Conservation (phyloP, 176 grass and related monocot genomes). For the Cocos nucifera region DNA sequence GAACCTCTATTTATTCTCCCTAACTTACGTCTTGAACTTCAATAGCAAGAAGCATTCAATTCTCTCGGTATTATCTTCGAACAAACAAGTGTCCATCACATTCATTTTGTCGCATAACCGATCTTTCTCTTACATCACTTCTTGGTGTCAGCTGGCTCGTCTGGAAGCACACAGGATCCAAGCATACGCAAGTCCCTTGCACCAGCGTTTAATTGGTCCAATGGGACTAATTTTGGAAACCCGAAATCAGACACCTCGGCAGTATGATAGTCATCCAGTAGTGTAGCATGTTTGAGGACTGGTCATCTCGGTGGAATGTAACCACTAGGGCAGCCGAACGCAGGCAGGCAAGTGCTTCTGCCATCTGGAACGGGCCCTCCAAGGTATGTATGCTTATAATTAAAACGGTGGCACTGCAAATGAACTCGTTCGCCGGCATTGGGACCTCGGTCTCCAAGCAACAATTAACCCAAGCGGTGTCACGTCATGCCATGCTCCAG, state of each 20-base stretch:
- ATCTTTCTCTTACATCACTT: neutral
- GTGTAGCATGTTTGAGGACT: neutral
- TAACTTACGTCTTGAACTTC: too few species aligned
- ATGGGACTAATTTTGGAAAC: neutral
- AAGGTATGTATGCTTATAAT: too few species aligned
- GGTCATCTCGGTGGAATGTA: neutral
- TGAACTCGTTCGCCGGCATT: neutral
- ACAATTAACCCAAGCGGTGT: neutral
- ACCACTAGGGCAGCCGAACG: neutral
- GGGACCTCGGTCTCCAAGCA: too few species aligned
- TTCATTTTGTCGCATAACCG: too few species aligned
- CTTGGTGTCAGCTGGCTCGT: neutral
- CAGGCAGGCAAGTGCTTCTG: neutral
- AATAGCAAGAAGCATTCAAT: too few species aligned
- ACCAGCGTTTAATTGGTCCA: neutral
- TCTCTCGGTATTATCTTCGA: too few species aligned
- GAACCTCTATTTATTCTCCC: too few species aligned
- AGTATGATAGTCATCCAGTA: neutral
- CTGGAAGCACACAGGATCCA: neutral
- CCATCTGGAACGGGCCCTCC: neutral
- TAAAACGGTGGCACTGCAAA: neutral
- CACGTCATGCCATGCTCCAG: too few species aligned
- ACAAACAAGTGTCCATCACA: too few species aligned
- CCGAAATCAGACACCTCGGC: conserved; percentile 4
- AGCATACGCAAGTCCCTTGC: neutral